Evolutionary conservation across 345 rosid genomes (phyloP), one percentile per base, ranked within the genome.

Genomic region (Rhizophora apiculata): DNA sequence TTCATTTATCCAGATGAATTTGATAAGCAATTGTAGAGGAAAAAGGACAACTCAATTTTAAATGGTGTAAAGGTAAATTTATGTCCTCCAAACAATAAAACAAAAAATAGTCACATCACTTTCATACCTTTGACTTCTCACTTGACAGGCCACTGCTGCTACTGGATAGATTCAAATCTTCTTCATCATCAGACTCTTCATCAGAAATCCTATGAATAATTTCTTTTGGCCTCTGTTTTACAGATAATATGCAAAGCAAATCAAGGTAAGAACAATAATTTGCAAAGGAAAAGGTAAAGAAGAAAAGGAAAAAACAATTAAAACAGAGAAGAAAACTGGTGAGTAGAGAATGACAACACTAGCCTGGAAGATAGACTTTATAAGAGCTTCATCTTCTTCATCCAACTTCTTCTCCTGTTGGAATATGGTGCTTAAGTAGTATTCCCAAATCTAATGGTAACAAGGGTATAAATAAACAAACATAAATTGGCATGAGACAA

Each of bases 361-460:
- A 62, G 81, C 88, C 68, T 83, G 75, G 72, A 89, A 89, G 71
- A 86, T 81, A 11, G 88, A 85, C 80, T 81, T 87, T 68, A 89
- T 82, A 67, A 89, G 88, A 20, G 88, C 89, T 80, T 87, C 88
- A 72, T 89, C 91, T 71, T 82, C 95, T 79, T 85, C 89, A 77
- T 86, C 91, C 66, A 85, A 60, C 66, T 79, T 82, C 74, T 84
- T 82, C 75, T 81, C 87, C 89, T 88, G 76, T 67, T 31, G 72
- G 48, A 30, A 65, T 26, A 36, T 10, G 39, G 20, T 0, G 22
- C 43, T 48, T 27, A 8, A 64, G 29, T 29, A 19, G 26, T 6
- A 20, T 21, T 20, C 8, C 6, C 55, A 0, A 24, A 43, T 54
- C 20, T 20, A 6, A 64, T 29, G 57, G 13, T 5, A 32, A 64